Evolutionary conservation across 192 early-diverging fungal genomes (phyloP).

Genomic region (Coemansia sp.): DNA sequence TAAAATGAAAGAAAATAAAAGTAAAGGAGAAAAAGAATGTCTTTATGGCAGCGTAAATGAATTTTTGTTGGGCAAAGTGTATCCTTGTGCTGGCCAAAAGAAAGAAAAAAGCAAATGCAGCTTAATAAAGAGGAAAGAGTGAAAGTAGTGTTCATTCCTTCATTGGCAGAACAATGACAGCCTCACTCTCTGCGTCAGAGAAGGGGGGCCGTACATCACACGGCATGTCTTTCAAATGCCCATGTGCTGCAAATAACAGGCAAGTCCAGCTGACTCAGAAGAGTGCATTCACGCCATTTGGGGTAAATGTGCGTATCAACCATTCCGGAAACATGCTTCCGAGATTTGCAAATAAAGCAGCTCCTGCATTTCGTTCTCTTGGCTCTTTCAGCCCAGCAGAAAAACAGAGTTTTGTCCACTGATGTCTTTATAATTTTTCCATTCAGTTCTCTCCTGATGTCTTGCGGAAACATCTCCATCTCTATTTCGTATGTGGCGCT

Average conservation of each 20-base stretch:
- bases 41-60: not conserved
- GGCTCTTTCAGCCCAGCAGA: no score
- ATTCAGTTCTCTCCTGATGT: not conserved
- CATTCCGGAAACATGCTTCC: not conserved
- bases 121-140: constrained; percentile 3
- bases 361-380: no score
- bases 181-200: not conserved
- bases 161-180: not conserved
- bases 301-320: not conserved
- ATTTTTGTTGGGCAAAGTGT: no score
- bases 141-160: not conserved
- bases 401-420: no score
- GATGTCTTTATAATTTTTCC: no score
- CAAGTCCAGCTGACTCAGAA: not conserved
- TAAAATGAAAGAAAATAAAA: not conserved
- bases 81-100: not conserved
- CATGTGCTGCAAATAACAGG: not conserved
- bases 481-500: no score
- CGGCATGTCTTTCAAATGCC: not conserved
- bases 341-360: not conserved
- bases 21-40: constrained; percentile 2
- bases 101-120: not conserved
- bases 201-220: constrained; percentile 1
- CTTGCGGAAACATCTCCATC: not conserved
- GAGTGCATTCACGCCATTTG: not conserved